Conservation (phyloP, 345 rosid species). For the Passiflora organensis region DNA sequence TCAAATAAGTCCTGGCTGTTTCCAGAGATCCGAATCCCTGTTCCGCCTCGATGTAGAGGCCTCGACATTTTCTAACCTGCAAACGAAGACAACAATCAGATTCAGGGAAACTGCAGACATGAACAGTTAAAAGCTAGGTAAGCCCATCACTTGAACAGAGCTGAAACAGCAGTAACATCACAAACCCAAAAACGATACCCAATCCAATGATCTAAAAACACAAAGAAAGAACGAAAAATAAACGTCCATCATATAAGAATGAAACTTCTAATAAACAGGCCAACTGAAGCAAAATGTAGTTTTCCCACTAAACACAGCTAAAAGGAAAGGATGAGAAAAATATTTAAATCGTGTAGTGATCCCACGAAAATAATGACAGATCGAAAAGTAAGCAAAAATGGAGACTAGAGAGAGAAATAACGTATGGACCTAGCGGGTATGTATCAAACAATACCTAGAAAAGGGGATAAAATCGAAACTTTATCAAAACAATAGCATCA, state of each 20-base stretch:
- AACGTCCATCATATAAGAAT: not conserved
- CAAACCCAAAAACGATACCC: too few species aligned
- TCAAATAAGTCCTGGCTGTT: slow-evolving; percentile 56
- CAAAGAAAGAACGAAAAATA: not conserved
- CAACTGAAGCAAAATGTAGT: not conserved
- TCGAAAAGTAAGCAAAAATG: not conserved
- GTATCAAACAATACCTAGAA: slow-evolving; percentile 10
- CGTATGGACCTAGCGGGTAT: not conserved
- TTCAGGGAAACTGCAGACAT: not conserved
- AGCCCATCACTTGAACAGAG: not conserved
- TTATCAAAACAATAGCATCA: slow-evolving; percentile 6
- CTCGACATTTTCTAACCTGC: slow-evolving; percentile 55
- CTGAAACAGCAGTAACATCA: not conserved
- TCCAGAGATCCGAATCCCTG: slow-evolving; percentile 59
- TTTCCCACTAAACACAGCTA: not conserved
- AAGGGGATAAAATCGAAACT: slow-evolving; percentile 14
- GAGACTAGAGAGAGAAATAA: slow-evolving; percentile 2
- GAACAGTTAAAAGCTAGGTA: not conserved
- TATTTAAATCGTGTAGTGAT: slow-evolving; percentile 18
- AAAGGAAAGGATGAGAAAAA: not conserved
- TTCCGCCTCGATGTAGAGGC: slow-evolving; percentile 72
- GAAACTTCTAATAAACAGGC: not conserved
- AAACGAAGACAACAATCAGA: slow-evolving; percentile 11
- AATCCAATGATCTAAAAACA: too few species aligned
- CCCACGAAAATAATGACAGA: slow-evolving; percentile 6